Percentiles rank a stretch among this genome's conserved stretches.
Conservation (phyloP, 108 stramenopile species). For the Schizochytrium sp. region DNA sequence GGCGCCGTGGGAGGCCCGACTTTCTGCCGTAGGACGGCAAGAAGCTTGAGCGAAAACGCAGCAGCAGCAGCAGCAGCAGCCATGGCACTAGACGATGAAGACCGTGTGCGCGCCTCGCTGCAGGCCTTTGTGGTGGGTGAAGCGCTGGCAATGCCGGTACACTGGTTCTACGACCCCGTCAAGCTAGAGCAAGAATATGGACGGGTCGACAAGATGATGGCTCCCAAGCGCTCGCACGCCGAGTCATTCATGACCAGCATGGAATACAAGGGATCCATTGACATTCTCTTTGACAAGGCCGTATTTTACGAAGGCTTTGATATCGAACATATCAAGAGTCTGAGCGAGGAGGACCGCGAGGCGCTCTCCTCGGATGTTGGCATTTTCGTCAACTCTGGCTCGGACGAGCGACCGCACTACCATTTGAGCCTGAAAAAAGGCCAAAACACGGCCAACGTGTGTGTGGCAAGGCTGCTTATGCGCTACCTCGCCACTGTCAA, state of each 20-base stretch:
- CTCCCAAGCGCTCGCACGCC: conserved; percentile 18
- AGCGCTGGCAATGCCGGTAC: conserved; percentile 67
- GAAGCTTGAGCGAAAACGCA: too few species aligned
- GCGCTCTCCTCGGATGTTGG: conserved; percentile 28
- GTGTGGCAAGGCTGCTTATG: conserved; percentile 26
- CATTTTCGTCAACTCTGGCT: conserved; percentile 18
- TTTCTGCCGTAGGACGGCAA: too few species aligned
- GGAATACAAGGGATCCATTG: conserved; percentile 24
- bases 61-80: neutral
- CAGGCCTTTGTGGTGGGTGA: conserved; percentile 63
- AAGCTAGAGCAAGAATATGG: conserved; percentile 28
- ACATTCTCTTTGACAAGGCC: conserved; percentile 34
- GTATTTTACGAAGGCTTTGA: conserved; percentile 20
- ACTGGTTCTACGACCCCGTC: conserved; percentile 71
- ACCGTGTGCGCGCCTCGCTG: conserved; percentile 27
- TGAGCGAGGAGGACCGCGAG: neutral
- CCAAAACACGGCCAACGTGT: conserved; percentile 32
- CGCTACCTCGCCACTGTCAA: conserved; percentile 26
- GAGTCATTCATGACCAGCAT: conserved; percentile 34
- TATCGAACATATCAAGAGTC: neutral
- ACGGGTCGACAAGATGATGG: neutral
- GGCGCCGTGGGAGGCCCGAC: too few species aligned
- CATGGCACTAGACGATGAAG: neutral
- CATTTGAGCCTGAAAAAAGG: conserved; percentile 28
- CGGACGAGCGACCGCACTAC: conserved; percentile 29